phyloP scores from a whole-genome alignment of 768 basidiomycete genomes.

The Fibroporia radiculosa region DNA sequence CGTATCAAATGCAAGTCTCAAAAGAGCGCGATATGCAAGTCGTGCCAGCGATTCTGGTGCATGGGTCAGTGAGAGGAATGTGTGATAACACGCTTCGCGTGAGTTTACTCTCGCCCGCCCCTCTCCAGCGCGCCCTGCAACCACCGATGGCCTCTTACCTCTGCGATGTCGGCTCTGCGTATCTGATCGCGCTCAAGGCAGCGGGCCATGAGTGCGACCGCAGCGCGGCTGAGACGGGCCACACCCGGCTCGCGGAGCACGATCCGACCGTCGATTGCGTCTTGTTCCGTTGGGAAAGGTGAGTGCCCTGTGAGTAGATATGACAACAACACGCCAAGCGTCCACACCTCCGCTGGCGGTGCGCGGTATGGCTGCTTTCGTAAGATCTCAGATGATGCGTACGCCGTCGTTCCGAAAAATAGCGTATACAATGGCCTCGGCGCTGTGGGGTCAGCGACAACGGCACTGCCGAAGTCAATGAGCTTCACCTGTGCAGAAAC shows the following conservation, averaged over 20 bases:
- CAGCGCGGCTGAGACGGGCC: conserved; percentile 25
- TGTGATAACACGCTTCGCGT: no score
- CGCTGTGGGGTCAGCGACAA: conserved; percentile 45
- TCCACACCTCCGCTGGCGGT: conserved; percentile 94
- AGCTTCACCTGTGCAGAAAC: conserved; percentile 63
- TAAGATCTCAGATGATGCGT: conserved; percentile 92
- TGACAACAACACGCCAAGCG: conserved; percentile 88
- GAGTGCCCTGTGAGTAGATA: conserved; percentile 90
- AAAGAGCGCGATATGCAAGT: no score
- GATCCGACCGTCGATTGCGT: conserved; percentile 63
- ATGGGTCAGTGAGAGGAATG: no score
- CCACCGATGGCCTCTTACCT: conserved; percentile 86
- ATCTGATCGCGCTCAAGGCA: conserved; percentile 84
- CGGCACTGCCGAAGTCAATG: conserved; percentile 93
- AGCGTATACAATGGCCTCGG: conserved; percentile 63
- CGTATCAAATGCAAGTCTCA: no score
- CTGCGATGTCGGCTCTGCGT: conserved; percentile 70
- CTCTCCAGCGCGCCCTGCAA: conserved; percentile 33
- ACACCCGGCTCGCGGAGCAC: conserved; percentile 28
- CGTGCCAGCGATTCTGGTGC: no score
- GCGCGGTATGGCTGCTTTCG: conserved; percentile 85
- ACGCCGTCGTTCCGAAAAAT: conserved; percentile 93
- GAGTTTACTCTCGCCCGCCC: conserved; percentile 7
- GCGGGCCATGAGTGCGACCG: conserved; percentile 56
- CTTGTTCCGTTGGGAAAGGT: conserved; percentile 84